Evolutionary conservation across 352 stramenopile genomes (phyloP).

Genomic region (Globisporangium radiosum): DNA sequence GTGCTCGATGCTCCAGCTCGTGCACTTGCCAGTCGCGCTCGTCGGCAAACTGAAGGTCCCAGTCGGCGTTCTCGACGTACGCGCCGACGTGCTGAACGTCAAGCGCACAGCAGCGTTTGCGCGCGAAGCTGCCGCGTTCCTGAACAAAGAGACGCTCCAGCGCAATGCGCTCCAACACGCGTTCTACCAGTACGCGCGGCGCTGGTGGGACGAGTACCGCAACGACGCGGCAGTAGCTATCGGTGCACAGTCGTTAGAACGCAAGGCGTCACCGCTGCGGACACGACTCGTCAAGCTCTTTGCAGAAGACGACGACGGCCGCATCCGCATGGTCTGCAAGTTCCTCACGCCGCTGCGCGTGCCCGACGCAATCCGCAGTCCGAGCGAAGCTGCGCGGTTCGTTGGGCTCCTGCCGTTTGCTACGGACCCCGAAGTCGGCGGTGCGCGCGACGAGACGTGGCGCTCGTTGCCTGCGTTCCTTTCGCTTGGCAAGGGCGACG

Average conservation of each 20-base stretch:
- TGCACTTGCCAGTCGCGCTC: constrained; percentile 62
- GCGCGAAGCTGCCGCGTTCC: constrained; percentile 31
- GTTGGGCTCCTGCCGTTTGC: constrained; percentile 76
- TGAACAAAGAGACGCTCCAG: constrained; percentile 54
- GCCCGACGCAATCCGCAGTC: constrained; percentile 42
- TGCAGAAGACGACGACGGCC: constrained; percentile 82
- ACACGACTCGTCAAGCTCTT: constrained; percentile 76
- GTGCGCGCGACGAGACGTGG: constrained; percentile 66
- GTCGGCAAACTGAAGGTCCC: constrained; percentile 65
- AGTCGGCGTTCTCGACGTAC: constrained; percentile 59
- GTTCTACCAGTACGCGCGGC: constrained; percentile 80
- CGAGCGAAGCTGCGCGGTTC: constrained; percentile 82
- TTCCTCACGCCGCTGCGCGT: constrained; percentile 64
- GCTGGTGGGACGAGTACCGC: constrained; percentile 81
- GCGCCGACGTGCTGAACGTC: constrained; percentile 57
- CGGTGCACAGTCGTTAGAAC: not conserved
- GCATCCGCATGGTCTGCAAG: constrained; percentile 81
- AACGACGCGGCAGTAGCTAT: constrained; percentile 17
- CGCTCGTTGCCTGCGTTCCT: constrained; percentile 65
- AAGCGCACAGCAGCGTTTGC: constrained; percentile 35
- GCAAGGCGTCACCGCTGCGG: constrained; percentile 7
- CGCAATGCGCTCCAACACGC: constrained; percentile 43
- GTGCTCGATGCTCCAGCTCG: constrained; percentile 59
- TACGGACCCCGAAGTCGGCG: constrained; percentile 40
- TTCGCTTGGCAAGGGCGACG: constrained; percentile 65